Evolutionary conservation across 75 land plant genomes (phyloP), one percentile per base, ranked within the genome.

Genomic region (Adiantum capillusveneris): DNA sequence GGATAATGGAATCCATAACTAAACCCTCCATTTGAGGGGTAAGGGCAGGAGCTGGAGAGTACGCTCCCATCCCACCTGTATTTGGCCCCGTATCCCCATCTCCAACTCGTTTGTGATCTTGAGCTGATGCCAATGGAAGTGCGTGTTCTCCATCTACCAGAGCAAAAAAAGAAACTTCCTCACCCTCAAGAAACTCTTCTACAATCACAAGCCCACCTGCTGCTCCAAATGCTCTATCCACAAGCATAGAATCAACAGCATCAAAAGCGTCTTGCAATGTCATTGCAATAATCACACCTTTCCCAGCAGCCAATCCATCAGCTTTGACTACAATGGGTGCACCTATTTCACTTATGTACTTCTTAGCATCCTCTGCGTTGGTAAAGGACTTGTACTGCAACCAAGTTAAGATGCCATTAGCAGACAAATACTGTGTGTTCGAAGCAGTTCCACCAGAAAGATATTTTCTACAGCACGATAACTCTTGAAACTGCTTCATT

Each of bases 61-160:
- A 94, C 7, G 98, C 98, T 1, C 98, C 98, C 98, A 94, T 94
- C 48, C 98, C 98, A 53, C 98, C 98, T 26, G 98, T 94, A 62
- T 94, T 94, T 2, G 98, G 96, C 17, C 98, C 98, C 0, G 80
- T 81, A 57, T 94, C 98, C 45, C 96, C 98, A 69, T 94, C 96
- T 22, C 96, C 96, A 51, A 95, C 99, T 61, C 96, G 76, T 70
- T 95, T 95, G 70, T 95, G 99, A 56, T 95, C 99, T 59, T 95
- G 98, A 31, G 96, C 98, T 44, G 98, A 94, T 31, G 83, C 91
- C 16, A 94, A 65, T 29, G 98, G 84, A 51, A 94, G 57, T 21
- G 96, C 96, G 75, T 75, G 78, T 66, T 86, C 79, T 49, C 98
- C 98, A 70, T 94, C 98, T 56, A 94, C 98, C 12, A 94, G 36